Base-by-base conservation (phyloP, 257 asterid species). In the Scutellaria baicalensis region DNA sequence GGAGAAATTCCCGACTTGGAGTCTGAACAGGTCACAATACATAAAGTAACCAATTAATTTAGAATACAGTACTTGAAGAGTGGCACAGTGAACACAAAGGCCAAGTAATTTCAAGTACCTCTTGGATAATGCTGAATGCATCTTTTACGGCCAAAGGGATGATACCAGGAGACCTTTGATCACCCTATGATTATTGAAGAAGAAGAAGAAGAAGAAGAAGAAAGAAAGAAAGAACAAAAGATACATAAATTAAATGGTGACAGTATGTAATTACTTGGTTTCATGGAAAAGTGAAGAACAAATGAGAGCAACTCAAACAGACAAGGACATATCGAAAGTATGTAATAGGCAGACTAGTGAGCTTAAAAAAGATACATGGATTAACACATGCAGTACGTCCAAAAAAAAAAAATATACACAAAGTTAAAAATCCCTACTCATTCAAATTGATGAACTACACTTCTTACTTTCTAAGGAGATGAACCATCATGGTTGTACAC, bases 81-180 rank as follows among this genome's bases (percentile, higher is more conserved):
- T 74, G 75, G 59, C n/a, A n/a, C n/a, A n/a, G n/a, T n/a, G n/a
- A 76, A 66, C 48, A 51, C 67, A 67, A 23, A 23, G 21, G 57
- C 38, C 23, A 72, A 68, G 55, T 69, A 59, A 59, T 72, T 57
- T 69, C 63, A 78, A 73, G 69, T 94, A 94, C 99, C 99, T 94
- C 99, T 79, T 94, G 99, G 73, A 94, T 94, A 69, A 94, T 89
- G 75, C 99, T 79, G 84, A 91, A 94, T 76, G 95, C 97, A 77
- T 94, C 99, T 86, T 94, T 94, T 77, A 94, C 99, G 59, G 99
- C 97, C 90, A 94, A 77, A 5, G 99, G 97, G 75, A 94, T 91
- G 76, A 92, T 86, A 70, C 99, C 99, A 75, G 99, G 99, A 79
- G 99, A 94, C 82, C 99, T 86, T 82, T 94, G 98, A 87, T 94